Percentiles rank a stretch among this genome's conserved stretches.
These are phyloP conservation scores for Boletellus emodensis DNA, from an alignment of 768 basidiomycete genomes.

Conservation along the genomic window DNA sequence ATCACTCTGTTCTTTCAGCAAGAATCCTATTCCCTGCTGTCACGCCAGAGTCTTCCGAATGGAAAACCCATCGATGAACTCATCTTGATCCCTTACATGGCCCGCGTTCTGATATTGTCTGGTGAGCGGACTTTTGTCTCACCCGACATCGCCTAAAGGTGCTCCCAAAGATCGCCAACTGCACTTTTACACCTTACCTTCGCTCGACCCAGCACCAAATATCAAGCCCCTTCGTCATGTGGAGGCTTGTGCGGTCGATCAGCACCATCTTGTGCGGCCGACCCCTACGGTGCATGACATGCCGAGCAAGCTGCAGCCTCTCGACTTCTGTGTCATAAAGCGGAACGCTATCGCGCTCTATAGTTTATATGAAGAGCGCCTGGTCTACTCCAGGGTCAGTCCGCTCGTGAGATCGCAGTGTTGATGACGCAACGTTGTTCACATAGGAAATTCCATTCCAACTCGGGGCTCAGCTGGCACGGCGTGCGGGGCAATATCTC, in stretches of 20 bases:
- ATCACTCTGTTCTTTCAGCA: slow-evolving; percentile 30
- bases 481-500: slow-evolving; percentile 57
- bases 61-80: slow-evolving; percentile 78
- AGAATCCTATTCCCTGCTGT: slow-evolving; percentile 62
- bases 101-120: slow-evolving; percentile 69
- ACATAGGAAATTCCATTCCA: slow-evolving; percentile 69
- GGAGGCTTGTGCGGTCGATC: slow-evolving; percentile 77
- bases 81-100: slow-evolving; percentile 70
- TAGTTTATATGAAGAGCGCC: slow-evolving; percentile 55
- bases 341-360: slow-evolving; percentile 60
- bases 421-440: neutral
- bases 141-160: slow-evolving; percentile 1
- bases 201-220: slow-evolving; percentile 62
- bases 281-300: slow-evolving; percentile 39
- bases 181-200: slow-evolving; percentile 77
- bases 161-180: slow-evolving; percentile 51
- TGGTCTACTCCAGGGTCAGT: slow-evolving; percentile 57
- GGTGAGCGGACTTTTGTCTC: slow-evolving; percentile 41
- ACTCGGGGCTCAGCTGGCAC: slow-evolving; percentile 53
- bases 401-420: neutral
- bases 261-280: slow-evolving; percentile 58
- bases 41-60: slow-evolving; percentile 64
- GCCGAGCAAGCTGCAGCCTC: slow-evolving; percentile 41
- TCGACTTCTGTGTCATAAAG: slow-evolving; percentile 75
- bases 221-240: slow-evolving; percentile 82